phyloP scores from a whole-genome alignment of 257 asterid genomes.

The Gardenia jasminoides region DNA sequence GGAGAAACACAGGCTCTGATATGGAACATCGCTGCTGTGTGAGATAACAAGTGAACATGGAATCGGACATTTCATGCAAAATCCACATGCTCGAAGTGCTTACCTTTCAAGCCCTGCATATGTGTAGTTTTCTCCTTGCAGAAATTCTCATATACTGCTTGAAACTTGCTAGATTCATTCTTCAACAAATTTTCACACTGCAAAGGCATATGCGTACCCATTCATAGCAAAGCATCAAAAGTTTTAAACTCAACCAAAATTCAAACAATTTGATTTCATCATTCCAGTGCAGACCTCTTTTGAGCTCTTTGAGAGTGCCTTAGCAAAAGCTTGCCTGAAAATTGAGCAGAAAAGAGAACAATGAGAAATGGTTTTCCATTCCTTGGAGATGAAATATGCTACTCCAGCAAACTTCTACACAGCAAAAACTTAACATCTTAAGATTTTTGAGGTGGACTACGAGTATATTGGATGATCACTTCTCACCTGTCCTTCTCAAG shows the following conservation, averaged over 20 bases:
- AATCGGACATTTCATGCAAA: background rate
- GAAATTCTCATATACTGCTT: constrained; percentile 59
- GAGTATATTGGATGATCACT: constrained; percentile 6
- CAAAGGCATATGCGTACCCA: constrained; percentile 27
- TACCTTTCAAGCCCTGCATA: constrained; percentile 76
- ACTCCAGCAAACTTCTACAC: background rate
- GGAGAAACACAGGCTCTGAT: background rate
- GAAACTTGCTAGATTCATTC: constrained; percentile 69
- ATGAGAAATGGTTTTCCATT: background rate
- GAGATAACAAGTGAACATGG: background rate
- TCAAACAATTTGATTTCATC: constrained; percentile 18
- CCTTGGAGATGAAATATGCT: constrained; percentile 6
- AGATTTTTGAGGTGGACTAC: background rate
- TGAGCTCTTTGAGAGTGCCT: constrained; percentile 82
- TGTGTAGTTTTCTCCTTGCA: constrained; percentile 71
- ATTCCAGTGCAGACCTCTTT: constrained; percentile 59
- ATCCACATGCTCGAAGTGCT: background rate
- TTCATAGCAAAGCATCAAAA: constrained; percentile 30
- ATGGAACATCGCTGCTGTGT: background rate
- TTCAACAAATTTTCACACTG: constrained; percentile 83
- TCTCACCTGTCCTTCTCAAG: constrained; percentile 91
- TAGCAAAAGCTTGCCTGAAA: constrained; percentile 80
- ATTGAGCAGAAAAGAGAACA: constrained; percentile 23
- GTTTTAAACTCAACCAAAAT: constrained; percentile 8
- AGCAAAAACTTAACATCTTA: background rate